Evolutionary conservation across 1,284 basidiomycete species (phyloP), one percentile per base, ranked within the genome.

Genomic region (Ustilago bromivora): DNA sequence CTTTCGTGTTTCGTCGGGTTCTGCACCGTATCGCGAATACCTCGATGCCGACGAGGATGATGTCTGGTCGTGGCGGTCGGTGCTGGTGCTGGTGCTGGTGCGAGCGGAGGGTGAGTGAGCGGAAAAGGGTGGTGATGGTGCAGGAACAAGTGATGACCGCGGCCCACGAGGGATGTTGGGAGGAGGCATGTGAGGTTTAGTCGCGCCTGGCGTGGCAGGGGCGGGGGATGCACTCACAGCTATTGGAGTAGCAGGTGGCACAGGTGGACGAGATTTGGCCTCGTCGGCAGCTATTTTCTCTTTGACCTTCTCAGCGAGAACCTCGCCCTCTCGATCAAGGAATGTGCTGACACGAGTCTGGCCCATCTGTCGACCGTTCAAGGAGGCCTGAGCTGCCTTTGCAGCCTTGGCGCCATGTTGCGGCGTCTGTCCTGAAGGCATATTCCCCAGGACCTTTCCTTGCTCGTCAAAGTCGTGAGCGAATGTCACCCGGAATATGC

Each of bases 401-500:
- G 82, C 82, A 0, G 51, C 66, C 51, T 79, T 66, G 40, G 66
- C 63, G 11, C 68, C 82, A 38, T 82, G 57, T 52, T 83, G 80
- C 23, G 59, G 68, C 4, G 31, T 40, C 46, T 52, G 47, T 17
- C 59, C 59, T 32, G 59, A 46, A 23, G 66, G 28, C 1, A 47
- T 17, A 11, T 32, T 56, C 1, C 55, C 36, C 6, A 60, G 46
- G 3, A 58, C 43, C 15, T 77, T 76, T 41, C 75, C 76, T 3
- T 69, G 63, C 23, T 79, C 73, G 58, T 78, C 75, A 57, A 82
- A 80, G 64, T 87, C 83, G 69, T 87, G 85, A 23, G 77, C 86
- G 84, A 90, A 98, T 72, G 90, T 91, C 80, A 98, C 89, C 83
- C 90, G 91, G 59, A 93, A 91, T 47, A 98, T 91, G 7, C 95